phyloP scores from a whole-genome alignment of 148 eudicot genomes.

The Persicaria maculosa region DNA sequence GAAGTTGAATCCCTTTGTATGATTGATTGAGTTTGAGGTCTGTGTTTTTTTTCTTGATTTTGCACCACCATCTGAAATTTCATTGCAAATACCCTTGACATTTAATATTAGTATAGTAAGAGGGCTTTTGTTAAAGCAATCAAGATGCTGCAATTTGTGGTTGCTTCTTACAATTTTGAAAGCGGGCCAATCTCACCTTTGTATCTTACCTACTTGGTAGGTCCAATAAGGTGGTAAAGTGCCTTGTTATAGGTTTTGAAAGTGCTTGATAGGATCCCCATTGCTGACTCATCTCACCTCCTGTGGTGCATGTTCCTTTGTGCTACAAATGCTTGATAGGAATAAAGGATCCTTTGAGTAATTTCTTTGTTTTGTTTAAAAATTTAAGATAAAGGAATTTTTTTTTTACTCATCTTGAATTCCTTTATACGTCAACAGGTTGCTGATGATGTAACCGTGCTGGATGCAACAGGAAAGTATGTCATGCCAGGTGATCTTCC shows the following conservation, averaged over 20 bases:
- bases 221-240: no score
- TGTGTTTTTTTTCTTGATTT: neutral
- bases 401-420: neutral
- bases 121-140: neutral
- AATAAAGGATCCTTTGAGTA: neutral
- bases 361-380: neutral
- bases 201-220: neutral
- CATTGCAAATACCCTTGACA: neutral
- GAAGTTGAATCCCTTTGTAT: neutral
- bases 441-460: conserved; percentile 59
- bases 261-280: neutral
- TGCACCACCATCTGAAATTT: neutral
- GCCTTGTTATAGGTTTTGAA: neutral
- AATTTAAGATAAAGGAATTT: neutral
- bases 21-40: neutral
- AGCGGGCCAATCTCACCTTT: neutral
- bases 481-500: conserved; percentile 84
- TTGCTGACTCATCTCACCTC: no score
- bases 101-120: neutral
- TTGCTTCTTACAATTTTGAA: neutral
- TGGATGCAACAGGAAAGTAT: conserved; percentile 90
- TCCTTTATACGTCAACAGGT: conserved; percentile 39
- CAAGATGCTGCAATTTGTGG: neutral
- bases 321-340: no score
- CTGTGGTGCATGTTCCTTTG: no score